Conservation (phyloP, 1,139 yeast genomes). For the Casaregolazyma suthepensis region DNA sequence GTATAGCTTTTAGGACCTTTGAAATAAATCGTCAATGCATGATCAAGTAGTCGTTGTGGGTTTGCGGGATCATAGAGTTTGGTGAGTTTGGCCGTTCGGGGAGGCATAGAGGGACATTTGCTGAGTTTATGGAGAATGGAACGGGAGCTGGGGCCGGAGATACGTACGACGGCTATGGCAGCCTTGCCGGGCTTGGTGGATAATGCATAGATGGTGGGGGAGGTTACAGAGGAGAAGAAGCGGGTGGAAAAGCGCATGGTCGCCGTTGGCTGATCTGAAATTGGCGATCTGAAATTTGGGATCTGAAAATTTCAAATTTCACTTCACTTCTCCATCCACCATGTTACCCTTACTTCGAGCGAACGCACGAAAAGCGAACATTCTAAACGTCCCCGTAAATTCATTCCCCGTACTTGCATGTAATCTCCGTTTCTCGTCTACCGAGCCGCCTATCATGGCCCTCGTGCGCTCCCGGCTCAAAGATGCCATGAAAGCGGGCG, state of each 20-base stretch:
- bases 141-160: conserved; percentile 65
- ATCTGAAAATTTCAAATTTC: too few relatives aligned
- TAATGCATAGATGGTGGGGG: conserved; percentile 71
- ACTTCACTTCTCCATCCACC: too few relatives aligned
- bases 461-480: conserved; percentile 30
- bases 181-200: conserved; percentile 79
- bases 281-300: too few relatives aligned
- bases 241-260: neutral
- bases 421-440: neutral
- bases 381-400: too few relatives aligned
- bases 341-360: too few relatives aligned
- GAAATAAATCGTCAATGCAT: conserved; percentile 67
- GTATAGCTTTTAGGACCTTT: conserved; percentile 78
- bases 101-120: conserved; percentile 25
- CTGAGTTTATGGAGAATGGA: conserved; percentile 45
- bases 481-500: conserved; percentile 31
- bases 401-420: neutral
- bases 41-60: conserved; percentile 55
- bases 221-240: neutral
- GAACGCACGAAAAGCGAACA: too few relatives aligned
- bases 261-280: too few relatives aligned
- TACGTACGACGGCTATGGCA: conserved; percentile 80
- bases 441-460: conserved; percentile 34
- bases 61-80: conserved; percentile 22
- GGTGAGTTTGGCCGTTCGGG: conserved; percentile 53